Base-by-base conservation (phyloP, 1,284 basidiomycete species). In the Moesziomyces globuligerus region DNA sequence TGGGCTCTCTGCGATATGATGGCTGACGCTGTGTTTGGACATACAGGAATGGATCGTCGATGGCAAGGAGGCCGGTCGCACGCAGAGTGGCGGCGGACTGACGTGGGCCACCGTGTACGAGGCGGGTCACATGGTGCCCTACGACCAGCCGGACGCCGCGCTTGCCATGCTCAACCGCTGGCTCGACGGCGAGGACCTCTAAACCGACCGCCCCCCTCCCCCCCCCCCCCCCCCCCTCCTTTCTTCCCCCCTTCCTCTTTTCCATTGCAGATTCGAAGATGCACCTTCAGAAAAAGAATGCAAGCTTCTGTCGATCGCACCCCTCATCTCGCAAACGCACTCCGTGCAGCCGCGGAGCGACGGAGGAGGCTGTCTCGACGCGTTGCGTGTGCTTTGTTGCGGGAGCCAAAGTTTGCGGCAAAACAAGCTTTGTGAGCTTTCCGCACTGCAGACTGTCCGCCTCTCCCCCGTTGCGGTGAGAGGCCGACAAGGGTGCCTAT, bases 121-220 rank as follows among this genome's bases (percentile, higher is more conserved):
- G 18, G 76, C 76, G 0, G 75, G 75, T 2, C 74, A 76, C 48
- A 76, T 75, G 73, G 75, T 75, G 1, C 75, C 75, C 0, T 73
- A 74, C 44, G 75, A 78, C 37, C 66, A 75, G 34, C 74, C 76
- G 1, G 68, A 72, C 24, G 50, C 55, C 10, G 61, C 74, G 0
- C 50, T 81, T 15, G 67, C 61, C 21, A 70, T 83, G 76, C 39
- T 81, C 18, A 70, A 81, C 36, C 47, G 76, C 38, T 83, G 80
- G 77, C 51, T 83, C 25, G 62, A 61, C 23, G 72, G 69, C n/a
- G 58, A 77, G 37, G 18, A 60, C n/a, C 61, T 76, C 9, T 75
- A 44, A 36, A n/a, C 23, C 20, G 32, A 9, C 41, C 15, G 7
- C 9, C 4, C 9, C 24, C 18, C 10, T 20, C 18, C 23, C 11